Base-by-base conservation (phyloP, 257 asterid genomes). In the Solanum dulcamara region DNA sequence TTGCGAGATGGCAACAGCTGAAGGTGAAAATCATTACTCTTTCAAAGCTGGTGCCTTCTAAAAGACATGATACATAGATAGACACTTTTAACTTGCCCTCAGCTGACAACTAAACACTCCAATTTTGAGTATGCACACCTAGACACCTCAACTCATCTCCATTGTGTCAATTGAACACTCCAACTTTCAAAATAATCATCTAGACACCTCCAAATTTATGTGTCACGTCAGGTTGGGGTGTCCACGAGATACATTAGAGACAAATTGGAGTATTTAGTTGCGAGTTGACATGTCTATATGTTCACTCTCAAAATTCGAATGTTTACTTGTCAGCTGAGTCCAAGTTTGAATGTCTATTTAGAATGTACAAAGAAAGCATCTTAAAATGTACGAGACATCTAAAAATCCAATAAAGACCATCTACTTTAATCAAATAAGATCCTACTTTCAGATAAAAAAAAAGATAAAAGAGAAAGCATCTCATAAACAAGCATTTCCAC, bases 201-300 rank as follows among this genome's bases (percentile, higher is more conserved):
- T n/a, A 57, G 66, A 10, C 66, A 57, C 32, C 2, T 57, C 15
- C 3, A 57, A 57, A 53, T 20, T 53, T n/a, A 57, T 2, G 1
- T n/a, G 15, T 20, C 66, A 57, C 7, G 0, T 57, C 30, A 57
- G 32, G 30, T n/a, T 57, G 10, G 32, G 15, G 15, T 57, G 32
- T 57, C 7, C 0, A 0, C 15, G 0, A 57, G 14, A 57, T 7
- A n/a, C 66, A 57, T 57, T 0, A 0, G 32, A 24, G 15, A 57
- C 0, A 3, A 57, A 10, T 57, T 57, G 6, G 32, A 4, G 32
- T 57, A 13, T 57, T 57, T n/a, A n/a, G 28, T 57, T 57, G 15
- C 10, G 10, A 57, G 6, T 55, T 22, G 30, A 55, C 28, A 10
- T n/a, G 3, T 57, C 15, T n/a, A 57, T 1, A 57, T 4, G 0